Conservation (phyloP, 2,329 filamentous ascomycete genomes). For the Aulographum hederae region DNA sequence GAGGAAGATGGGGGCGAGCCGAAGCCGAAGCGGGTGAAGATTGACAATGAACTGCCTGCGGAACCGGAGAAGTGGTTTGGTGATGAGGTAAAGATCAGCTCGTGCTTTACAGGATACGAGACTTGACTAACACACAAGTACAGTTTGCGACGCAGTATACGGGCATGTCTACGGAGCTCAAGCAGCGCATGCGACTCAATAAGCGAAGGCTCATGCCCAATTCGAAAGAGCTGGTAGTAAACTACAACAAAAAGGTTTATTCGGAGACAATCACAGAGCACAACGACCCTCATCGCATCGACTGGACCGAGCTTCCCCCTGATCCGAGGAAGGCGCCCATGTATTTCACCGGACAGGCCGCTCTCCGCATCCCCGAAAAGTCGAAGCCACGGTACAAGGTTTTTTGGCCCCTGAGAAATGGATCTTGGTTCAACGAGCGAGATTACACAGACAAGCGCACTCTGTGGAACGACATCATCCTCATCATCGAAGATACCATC, state of each 20-base stretch:
- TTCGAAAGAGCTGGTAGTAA: constrained; percentile 86
- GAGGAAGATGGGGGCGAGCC: constrained; percentile 70
- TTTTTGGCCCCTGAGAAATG: constrained; percentile 77
- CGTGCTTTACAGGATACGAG: not conserved
- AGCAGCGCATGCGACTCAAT: constrained; percentile 76
- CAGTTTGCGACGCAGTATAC: constrained; percentile 49
- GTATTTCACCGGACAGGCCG: constrained; percentile 66
- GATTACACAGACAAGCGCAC: constrained; percentile 69
- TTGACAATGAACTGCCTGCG: constrained; percentile 41
- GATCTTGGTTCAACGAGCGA: constrained; percentile 66
- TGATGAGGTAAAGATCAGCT: constrained; percentile 53
- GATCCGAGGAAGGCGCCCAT: constrained; percentile 44
- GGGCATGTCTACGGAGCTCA: constrained; percentile 72
- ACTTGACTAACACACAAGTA: not conserved
- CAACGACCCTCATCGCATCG: constrained; percentile 83
- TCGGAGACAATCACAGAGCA: constrained; percentile 83
- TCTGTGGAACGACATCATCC: constrained; percentile 72
- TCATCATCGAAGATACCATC: constrained; percentile 72
- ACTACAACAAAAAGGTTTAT: constrained; percentile 73
- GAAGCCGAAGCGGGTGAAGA: constrained; percentile 45
- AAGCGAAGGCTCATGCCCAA: constrained; percentile 95
- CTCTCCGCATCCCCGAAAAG: constrained; percentile 72
- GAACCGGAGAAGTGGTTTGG: constrained; percentile 69
- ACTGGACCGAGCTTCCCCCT: constrained; percentile 73
- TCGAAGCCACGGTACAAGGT: constrained; percentile 81